Evolutionary conservation across 176 grass and related monocot species (phyloP), one percentile per base, ranked within the genome.

Genomic region (Oryza rufipogon): DNA sequence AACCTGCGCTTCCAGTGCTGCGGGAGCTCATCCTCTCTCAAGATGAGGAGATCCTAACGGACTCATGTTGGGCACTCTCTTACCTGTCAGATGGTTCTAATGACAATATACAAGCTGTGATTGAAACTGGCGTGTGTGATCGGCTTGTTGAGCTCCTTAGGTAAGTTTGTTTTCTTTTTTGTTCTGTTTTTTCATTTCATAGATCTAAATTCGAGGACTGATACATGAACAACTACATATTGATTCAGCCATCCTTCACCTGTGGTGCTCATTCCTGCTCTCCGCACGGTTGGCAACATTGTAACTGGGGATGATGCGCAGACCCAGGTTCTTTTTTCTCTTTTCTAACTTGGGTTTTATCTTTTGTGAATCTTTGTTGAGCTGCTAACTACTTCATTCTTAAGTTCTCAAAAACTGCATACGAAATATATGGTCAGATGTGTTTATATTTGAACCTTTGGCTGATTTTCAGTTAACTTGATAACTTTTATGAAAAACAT

Each of bases 91-190:
- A 86, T 61, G 75, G 85, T 46, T 83, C 45, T 54, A 86, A 86
- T 11, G 72, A 90, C 80, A 86, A 70, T 48, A 90, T 90, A 41
- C 80, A 95, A 74, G 34, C 83, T 81, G 76, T 92, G 61, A 74
- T 90, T 78, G 90, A 92, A 64, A 52, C 88, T 63, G 93, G 90
- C 32, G 87, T 80, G 25, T 90, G 85, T 64, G 82, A 85, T 67
- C 70, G 88, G 68, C 90, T 92, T 70, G 88, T 95, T 36, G 88
- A 94, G 39, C 94, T 96, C 52, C 76, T 92, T 70, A 80, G 48
- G 93, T 95, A 81, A 51, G 82, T 72, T 46, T 75, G 46, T 5
- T 14, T 36, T 70, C 45, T 33, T 17, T 4, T 39, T 1, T 70
- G 19, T 10, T 25, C 28, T 51, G n/a, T 33, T 33, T 3, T 25